These are phyloP conservation scores for Kernera saxatilis DNA, from an alignment of 345 rosid genomes.

Conservation along the genomic window DNA sequence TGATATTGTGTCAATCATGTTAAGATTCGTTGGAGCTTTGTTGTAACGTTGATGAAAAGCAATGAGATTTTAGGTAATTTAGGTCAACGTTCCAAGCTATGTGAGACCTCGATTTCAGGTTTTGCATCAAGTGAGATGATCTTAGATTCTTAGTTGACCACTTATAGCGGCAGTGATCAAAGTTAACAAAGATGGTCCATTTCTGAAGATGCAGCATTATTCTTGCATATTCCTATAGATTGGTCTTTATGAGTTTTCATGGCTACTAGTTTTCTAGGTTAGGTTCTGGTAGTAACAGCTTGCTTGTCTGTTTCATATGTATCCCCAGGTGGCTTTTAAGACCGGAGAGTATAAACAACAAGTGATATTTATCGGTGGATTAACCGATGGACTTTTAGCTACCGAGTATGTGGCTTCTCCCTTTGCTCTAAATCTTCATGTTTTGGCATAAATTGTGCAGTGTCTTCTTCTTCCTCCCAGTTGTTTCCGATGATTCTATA, in stretches of 20 bases:
- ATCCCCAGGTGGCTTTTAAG: conserved; percentile 84
- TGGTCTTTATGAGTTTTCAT: neutral
- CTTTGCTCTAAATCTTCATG: neutral
- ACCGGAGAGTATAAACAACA: conserved; percentile 89
- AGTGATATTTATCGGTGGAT: conserved; percentile 80
- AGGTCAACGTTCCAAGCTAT: neutral
- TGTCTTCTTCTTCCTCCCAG: neutral
- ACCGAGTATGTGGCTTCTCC: conserved; percentile 61
- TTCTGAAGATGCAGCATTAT: neutral
- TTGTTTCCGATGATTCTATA: neutral
- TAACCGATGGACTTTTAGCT: conserved; percentile 83
- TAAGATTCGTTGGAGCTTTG: neutral
- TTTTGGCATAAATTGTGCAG: neutral
- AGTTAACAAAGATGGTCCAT: neutral
- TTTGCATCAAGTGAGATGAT: conserved; percentile 2
- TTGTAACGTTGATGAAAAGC: neutral
- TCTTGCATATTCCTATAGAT: neutral
- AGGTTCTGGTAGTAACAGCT: neutral
- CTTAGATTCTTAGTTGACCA: neutral
- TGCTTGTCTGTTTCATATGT: neutral
- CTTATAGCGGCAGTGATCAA: neutral
- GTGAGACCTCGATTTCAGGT: neutral
- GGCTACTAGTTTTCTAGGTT: neutral
- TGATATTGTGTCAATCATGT: neutral
- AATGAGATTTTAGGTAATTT: neutral